Conservation (phyloP, 2,329 filamentous ascomycete species). For the Graphiopsis chlorocephala region DNA sequence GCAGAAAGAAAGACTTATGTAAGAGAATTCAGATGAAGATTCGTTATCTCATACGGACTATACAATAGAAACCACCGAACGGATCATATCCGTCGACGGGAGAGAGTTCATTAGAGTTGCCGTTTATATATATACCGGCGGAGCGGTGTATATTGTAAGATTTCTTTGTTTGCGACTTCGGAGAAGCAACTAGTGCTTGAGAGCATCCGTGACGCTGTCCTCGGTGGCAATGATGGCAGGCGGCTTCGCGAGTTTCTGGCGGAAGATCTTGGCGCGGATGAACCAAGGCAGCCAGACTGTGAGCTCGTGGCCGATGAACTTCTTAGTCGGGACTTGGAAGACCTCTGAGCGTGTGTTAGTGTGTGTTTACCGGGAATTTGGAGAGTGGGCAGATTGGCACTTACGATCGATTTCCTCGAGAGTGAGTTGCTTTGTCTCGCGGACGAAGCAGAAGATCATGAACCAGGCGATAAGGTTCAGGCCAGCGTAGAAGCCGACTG, state of each 20-base stretch:
- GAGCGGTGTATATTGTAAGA: not conserved
- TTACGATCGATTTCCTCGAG: constrained; percentile 46
- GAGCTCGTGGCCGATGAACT: constrained; percentile 40
- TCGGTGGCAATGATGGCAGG: constrained; percentile 10
- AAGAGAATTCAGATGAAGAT: not conserved
- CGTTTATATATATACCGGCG: not conserved
- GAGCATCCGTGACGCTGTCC: not conserved
- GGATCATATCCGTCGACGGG: not conserved
- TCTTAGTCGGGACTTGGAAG: constrained; percentile 50
- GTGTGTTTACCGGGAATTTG: no score
- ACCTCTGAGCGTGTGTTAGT: constrained; percentile 38
- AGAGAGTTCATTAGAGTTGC: not conserved
- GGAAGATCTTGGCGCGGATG: constrained; percentile 40
- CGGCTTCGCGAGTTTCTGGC: constrained; percentile 26
- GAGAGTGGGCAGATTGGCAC: not conserved
- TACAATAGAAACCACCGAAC: no score
- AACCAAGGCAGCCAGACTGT: constrained; percentile 43
- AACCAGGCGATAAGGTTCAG: constrained; percentile 58
- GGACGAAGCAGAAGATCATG: constrained; percentile 46
- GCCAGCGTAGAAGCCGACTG: constrained; percentile 56
- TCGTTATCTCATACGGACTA: not conserved
- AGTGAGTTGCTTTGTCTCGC: constrained; percentile 49
- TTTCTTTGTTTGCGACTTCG: not conserved
- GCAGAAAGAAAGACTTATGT: no score
- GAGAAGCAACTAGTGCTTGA: not conserved